A percentile compares a stretch with the other conserved stretches of the same genome.
phyloP scores from a whole-genome alignment of 257 asterid genomes.

The Sherardia arvensis region DNA sequence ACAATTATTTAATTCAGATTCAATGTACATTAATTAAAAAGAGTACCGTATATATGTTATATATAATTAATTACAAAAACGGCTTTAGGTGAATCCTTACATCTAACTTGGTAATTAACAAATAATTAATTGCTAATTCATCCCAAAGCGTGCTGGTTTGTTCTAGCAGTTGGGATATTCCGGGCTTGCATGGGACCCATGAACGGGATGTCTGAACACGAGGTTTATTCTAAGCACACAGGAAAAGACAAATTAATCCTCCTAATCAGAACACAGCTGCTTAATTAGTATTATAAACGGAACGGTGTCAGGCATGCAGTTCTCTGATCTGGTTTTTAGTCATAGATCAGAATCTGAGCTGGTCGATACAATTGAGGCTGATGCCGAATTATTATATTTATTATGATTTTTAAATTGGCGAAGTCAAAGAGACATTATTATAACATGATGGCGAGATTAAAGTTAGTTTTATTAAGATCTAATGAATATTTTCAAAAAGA shows the following conservation, averaged over 20 bases:
- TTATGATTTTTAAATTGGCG: too few species aligned
- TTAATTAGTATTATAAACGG: too few species aligned
- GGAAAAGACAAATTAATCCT: neutral
- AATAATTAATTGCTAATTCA: constrained; percentile 1
- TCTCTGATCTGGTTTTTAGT: neutral
- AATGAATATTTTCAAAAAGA: too few species aligned
- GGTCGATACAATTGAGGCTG: neutral
- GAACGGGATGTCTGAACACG: constrained; percentile 21
- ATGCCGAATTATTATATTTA: neutral
- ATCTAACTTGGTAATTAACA: constrained; percentile 17
- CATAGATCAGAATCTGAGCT: constrained; percentile 2
- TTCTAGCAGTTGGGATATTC: constrained; percentile 29
- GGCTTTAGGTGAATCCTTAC: constrained; percentile 10
- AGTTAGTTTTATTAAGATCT: too few species aligned
- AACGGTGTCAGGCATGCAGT: constrained; percentile 15
- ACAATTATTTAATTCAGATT: too few species aligned
- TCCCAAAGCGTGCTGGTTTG: constrained; percentile 32
- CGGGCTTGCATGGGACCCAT: constrained; percentile 16
- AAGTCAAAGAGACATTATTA: too few species aligned
- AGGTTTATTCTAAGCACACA: neutral
- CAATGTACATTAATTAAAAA: neutral
- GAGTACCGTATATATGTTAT: neutral
- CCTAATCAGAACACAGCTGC: neutral
- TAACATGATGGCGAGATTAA: too few species aligned
- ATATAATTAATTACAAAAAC: neutral